These are phyloP conservation scores for Bretziella fagacearum DNA, from an alignment of 2,329 filamentous ascomycete genomes.

Conservation along the genomic window DNA sequence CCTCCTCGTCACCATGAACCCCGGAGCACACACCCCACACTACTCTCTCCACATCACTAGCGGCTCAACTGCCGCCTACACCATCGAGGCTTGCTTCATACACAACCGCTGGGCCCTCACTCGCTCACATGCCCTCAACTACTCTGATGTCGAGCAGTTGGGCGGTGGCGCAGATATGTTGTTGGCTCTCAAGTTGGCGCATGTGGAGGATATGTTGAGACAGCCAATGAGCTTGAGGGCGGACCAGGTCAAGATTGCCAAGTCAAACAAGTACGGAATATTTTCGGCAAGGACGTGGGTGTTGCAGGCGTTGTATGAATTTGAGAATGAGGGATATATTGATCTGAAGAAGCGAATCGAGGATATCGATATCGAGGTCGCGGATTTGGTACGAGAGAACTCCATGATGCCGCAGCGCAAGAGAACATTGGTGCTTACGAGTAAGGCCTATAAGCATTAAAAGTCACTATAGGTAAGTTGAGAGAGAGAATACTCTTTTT, in stretches of 20 bases:
- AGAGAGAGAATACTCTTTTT: too few species aligned
- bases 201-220: slow-evolving; percentile 10
- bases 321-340: slow-evolving; percentile 16
- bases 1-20: neutral
- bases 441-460: too few species aligned
- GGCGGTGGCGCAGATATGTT: too few species aligned
- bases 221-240: slow-evolving; percentile 4
- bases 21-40: neutral
- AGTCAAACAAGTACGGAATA: slow-evolving; percentile 11
- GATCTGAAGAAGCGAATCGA: neutral
- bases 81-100: neutral
- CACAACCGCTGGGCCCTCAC: neutral
- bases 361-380: slow-evolving; percentile 3
- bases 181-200: slow-evolving; percentile 8
- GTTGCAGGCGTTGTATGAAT: slow-evolving; percentile 13
- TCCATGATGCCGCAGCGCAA: neutral
- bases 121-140: neutral
- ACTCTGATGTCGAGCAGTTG: neutral
- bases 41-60: neutral
- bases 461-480: too few species aligned
- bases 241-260: slow-evolving; percentile 5
- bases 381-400: too few species aligned
- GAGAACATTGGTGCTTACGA: neutral
- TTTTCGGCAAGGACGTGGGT: slow-evolving; percentile 14
- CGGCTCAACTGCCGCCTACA: neutral